Conservation (phyloP, 2,329 filamentous ascomycete species). For the Cyphellophora attinorum region DNA sequence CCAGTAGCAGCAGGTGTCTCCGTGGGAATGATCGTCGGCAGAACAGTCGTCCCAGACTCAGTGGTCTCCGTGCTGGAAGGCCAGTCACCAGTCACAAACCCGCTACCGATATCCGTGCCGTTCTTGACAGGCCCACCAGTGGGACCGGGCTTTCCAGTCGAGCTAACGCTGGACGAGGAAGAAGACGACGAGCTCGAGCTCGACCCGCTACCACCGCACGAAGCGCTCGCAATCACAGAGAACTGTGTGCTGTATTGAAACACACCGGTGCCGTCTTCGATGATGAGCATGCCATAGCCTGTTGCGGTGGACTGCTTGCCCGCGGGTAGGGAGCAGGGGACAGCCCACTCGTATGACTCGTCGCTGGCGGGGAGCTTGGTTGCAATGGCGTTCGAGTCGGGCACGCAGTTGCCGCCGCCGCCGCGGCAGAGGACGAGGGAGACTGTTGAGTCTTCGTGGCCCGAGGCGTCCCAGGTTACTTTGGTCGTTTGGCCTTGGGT, state of each 20-base stretch:
- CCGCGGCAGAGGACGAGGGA: constrained; percentile 19
- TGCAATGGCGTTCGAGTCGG: constrained; percentile 11
- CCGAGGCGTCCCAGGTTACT: constrained; percentile 16
- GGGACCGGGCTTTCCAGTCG: neutral
- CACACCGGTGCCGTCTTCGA: constrained; percentile 19
- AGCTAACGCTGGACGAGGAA: constrained; percentile 4
- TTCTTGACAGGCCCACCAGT: neutral
- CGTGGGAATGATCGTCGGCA: neutral
- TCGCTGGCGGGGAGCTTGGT: constrained; percentile 13
- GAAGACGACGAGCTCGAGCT: too few relatives aligned
- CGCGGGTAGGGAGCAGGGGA: constrained; percentile 14
- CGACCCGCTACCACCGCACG: too few relatives aligned
- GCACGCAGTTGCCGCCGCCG: constrained; percentile 16
- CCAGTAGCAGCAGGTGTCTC: neutral
- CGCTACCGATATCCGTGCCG: constrained; percentile 1
- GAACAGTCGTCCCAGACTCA: neutral
- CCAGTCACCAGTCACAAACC: too few relatives aligned
- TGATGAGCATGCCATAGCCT: constrained; percentile 19
- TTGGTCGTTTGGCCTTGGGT: constrained; percentile 16
- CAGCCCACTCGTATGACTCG: constrained; percentile 16
- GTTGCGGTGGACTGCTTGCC: constrained; percentile 13
- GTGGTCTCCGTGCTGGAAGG: neutral
- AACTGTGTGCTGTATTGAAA: constrained; percentile 21
- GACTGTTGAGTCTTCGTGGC: constrained; percentile 14
- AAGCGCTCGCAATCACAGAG: constrained; percentile 12